phyloP scores from a whole-genome alignment of 2,329 filamentous ascomycete genomes.

The Fusarium napiforme region DNA sequence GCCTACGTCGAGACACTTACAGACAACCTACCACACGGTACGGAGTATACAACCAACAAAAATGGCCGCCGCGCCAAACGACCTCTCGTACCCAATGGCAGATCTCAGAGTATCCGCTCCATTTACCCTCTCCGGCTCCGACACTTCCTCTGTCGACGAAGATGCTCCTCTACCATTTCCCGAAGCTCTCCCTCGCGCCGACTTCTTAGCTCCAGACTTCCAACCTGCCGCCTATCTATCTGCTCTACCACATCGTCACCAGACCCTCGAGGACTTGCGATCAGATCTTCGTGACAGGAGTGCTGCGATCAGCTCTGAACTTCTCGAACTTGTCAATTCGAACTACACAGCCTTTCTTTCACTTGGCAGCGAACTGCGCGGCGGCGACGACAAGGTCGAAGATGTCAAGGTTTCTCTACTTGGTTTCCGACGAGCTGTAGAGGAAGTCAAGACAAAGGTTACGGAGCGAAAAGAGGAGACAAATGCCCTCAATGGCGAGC shows the following conservation, averaged over 20 bases:
- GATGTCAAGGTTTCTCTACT: constrained; percentile 88
- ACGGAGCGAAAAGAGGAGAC: constrained; percentile 72
- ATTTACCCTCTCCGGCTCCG: constrained; percentile 58
- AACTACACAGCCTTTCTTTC: constrained; percentile 94
- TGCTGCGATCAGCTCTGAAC: constrained; percentile 82
- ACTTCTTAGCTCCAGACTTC: constrained; percentile 84
- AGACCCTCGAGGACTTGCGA: constrained; percentile 94
- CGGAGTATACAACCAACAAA: neutral
- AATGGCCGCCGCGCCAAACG: constrained; percentile 43
- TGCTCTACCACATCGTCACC: constrained; percentile 85
- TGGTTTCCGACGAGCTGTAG: constrained; percentile 85
- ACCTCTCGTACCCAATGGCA: constrained; percentile 44
- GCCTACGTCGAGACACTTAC: constrained; percentile 23
- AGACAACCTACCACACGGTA: constrained; percentile 8
- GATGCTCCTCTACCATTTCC: constrained; percentile 87
- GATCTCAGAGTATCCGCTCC: constrained; percentile 42
- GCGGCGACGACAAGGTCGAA: constrained; percentile 91
- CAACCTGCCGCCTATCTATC: constrained; percentile 83
- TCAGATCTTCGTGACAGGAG: constrained; percentile 85
- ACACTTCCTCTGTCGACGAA: constrained; percentile 59
- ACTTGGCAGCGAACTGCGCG: constrained; percentile 81
- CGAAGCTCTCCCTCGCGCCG: constrained; percentile 79
- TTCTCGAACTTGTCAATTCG: constrained; percentile 92
- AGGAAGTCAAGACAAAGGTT: constrained; percentile 76
- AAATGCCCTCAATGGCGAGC: constrained; percentile 70